These are phyloP conservation scores for Medicago lupulina DNA, from an alignment of 306 rosid genomes.

Conservation along the genomic window DNA sequence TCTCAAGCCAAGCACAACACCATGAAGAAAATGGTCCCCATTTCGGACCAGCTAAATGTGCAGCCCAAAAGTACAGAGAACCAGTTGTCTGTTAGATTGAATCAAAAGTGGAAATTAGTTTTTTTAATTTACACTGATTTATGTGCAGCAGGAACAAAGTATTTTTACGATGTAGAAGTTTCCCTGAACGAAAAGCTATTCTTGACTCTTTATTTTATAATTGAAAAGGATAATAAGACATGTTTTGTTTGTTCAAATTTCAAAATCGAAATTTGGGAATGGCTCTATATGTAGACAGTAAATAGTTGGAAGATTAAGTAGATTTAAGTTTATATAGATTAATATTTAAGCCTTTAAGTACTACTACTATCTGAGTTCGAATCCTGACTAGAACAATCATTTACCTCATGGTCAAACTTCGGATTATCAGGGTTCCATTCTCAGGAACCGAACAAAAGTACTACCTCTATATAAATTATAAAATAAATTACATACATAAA, in stretches of 20 bases:
- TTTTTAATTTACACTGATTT: constrained; percentile 13
- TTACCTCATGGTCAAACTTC: too few relatives aligned
- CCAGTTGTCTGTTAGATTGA: constrained; percentile 75
- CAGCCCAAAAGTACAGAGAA: constrained; percentile 95
- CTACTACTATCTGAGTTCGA: too few relatives aligned
- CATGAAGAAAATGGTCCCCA: constrained; percentile 97
- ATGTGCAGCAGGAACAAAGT: constrained; percentile 10
- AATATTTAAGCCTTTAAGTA: too few relatives aligned
- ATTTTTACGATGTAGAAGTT: constrained; percentile 5
- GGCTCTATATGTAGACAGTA: too few relatives aligned
- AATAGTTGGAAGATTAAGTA: too few relatives aligned
- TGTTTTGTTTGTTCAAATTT: background rate
- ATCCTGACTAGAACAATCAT: too few relatives aligned
- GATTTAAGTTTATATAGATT: too few relatives aligned
- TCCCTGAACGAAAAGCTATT: background rate
- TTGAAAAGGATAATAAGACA: background rate
- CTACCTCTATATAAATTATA: too few relatives aligned
- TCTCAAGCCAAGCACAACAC: constrained; percentile 95
- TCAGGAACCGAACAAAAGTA: too few relatives aligned
- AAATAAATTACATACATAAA: background rate
- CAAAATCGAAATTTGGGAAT: too few relatives aligned
- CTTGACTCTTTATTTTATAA: constrained; percentile 15
- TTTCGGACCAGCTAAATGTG: constrained; percentile 88
- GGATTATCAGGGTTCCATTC: too few relatives aligned
- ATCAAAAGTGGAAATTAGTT: constrained; percentile 41